Evolutionary conservation across 139 green algal species (phyloP).

Genomic region (Closterium sp.): DNA sequence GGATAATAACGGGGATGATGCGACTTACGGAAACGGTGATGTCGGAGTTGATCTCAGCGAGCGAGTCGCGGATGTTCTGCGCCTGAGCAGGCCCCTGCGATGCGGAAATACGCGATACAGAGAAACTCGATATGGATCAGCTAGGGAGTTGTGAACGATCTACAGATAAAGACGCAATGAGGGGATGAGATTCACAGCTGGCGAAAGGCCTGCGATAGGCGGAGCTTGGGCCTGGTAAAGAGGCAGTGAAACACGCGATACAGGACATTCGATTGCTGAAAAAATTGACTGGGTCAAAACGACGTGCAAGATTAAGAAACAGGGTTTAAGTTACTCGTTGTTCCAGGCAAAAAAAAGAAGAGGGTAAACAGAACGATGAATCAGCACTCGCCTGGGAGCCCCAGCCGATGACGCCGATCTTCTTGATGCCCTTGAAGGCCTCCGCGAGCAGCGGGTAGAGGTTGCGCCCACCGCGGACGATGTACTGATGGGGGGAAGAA

Average conservation of each 20-base stretch:
- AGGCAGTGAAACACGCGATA: no score
- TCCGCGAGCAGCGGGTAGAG: constrained; percentile 82
- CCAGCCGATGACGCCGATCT: constrained; percentile 96
- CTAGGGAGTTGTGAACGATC: no score
- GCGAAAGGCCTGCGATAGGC: no score
- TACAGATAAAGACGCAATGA: no score
- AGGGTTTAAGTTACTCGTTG: no score
- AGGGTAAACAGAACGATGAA: background rate
- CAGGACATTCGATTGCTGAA: background rate
- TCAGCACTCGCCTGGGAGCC: constrained; percentile 74
- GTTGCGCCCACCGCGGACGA: constrained; percentile 89
- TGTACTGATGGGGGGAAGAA: constrained; percentile 60
- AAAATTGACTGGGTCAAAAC: background rate
- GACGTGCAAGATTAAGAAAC: background rate
- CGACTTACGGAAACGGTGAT: constrained; percentile 45
- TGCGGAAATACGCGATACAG: background rate
- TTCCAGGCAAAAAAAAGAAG: no score
- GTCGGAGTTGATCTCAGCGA: constrained; percentile 79
- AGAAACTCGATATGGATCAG: background rate
- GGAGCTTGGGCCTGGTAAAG: no score
- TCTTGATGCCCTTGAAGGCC: constrained; percentile 83
- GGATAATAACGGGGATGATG: background rate
- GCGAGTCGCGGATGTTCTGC: constrained; percentile 93
- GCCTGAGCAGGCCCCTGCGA: constrained; percentile 62
- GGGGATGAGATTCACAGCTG: no score